Percentiles rank a stretch among this genome's conserved stretches.
Conservation (phyloP, 1,139 yeast genomes). For the Debaryomyces sp. region DNA sequence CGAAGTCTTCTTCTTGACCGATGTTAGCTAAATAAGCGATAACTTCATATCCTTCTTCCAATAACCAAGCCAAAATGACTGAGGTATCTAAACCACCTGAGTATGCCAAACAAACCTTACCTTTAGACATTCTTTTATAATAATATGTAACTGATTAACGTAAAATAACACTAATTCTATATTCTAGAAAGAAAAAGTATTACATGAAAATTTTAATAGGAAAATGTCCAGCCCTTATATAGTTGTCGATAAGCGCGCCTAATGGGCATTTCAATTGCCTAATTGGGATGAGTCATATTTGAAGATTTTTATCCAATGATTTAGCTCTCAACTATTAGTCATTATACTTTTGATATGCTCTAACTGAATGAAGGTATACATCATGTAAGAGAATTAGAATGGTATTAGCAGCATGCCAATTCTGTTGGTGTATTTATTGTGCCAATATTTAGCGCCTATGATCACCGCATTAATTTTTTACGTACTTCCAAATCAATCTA, state of each 20-base stretch:
- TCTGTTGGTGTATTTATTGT: neutral
- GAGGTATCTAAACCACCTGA: slow-evolving; percentile 99
- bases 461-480: neutral
- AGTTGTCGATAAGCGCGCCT: slow-evolving; percentile 42
- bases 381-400: neutral
- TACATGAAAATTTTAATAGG: slow-evolving; percentile 21
- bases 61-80: slow-evolving; percentile 94
- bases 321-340: neutral
- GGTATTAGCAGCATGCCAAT: neutral
- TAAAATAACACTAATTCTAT: slow-evolving; percentile 2
- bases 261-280: slow-evolving; percentile 30
- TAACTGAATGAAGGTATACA: neutral
- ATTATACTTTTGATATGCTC: neutral
- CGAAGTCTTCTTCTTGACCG: slow-evolving; percentile 99
- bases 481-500: neutral
- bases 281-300: slow-evolving; percentile 39
- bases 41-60: slow-evolving; percentile 97
- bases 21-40: slow-evolving; percentile 97
- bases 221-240: slow-evolving; percentile 24
- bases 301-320: slow-evolving; percentile 1
- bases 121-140: slow-evolving; percentile 71
- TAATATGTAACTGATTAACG: slow-evolving; percentile 9
- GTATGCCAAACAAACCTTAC: slow-evolving; percentile 98
- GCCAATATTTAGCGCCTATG: neutral
- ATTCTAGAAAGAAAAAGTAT: slow-evolving; percentile 8